Percentiles rank a stretch among this genome's conserved stretches.
Evolutionary conservation across 2,329 filamentous ascomycete genomes (phyloP).

Genomic region (Atkinsonella texensis): DNA sequence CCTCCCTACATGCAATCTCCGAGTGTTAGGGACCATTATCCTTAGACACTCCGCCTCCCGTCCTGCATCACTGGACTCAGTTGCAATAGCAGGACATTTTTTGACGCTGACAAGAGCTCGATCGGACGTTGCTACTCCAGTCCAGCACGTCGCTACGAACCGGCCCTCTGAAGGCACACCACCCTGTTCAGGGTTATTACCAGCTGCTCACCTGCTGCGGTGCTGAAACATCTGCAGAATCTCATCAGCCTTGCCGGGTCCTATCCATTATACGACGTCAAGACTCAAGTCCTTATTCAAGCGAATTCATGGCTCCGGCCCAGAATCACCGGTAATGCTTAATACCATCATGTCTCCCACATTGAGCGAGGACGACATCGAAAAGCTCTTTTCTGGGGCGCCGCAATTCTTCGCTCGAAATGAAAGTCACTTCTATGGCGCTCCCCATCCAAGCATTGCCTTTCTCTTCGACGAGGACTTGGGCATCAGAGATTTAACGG

Average conservation of each 20-base stretch:
- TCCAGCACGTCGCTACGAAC: neutral
- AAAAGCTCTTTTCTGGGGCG: conserved; percentile 63
- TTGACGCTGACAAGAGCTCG: neutral
- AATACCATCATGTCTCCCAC: conserved; percentile 46
- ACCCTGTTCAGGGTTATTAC: neutral
- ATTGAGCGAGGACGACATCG: conserved; percentile 46
- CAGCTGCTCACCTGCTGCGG: neutral
- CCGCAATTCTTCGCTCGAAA: conserved; percentile 57
- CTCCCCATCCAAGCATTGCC: conserved; percentile 49
- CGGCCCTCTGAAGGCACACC: neutral
- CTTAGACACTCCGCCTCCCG: neutral
- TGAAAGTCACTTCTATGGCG: conserved; percentile 46
- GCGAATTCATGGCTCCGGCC: conserved; percentile 6
- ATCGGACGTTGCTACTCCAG: neutral
- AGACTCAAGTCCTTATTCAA: neutral
- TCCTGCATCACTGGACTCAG: neutral
- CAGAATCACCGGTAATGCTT: conserved; percentile 27
- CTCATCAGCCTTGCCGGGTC: neutral
- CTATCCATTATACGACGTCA: neutral
- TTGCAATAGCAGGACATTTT: neutral
- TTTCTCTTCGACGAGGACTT: conserved; percentile 56
- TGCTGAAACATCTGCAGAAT: neutral
- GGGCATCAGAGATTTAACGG: conserved; percentile 49
- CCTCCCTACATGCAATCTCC: neutral
- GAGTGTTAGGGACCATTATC: neutral